Evolutionary conservation across 2,329 filamentous ascomycete species (phyloP), one percentile per base, ranked within the genome.

Genomic region (Botrytis deweyae): DNA sequence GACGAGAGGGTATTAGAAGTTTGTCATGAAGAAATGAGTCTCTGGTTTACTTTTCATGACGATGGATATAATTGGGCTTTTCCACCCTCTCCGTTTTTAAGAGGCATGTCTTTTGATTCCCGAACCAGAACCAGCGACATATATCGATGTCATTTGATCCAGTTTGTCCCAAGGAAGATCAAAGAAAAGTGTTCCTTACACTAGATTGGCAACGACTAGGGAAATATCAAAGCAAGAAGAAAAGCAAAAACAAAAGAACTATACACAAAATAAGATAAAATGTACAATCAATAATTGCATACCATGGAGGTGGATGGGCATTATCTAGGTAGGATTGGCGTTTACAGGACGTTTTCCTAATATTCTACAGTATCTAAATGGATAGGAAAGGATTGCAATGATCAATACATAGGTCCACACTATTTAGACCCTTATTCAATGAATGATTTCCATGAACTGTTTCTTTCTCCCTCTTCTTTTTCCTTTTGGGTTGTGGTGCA

Each of bases 211-310:
- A n/a, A 29, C 12, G 16, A 25, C 12, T 18, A 18, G 36, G 22
- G 16, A 4, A 68, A 20, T 5, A 18, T 33, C 36, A 67, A 67
- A 4, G 25, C 65, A 67, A 55, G 29, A n/a, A 7, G 12, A n/a
- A 66, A 66, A 66, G 40, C 46, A 49, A 52, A 66, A 68, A 40
- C 38, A 16, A 42, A 33, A 18, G 20, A 33, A 33, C 10, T 33
- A 52, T 20, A 65, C 52, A 29, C 52, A 18, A 58, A 58, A 58
- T 25, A 6, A 29, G 20, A 69, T 25, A 69, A 58, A 69, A 58
- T 69, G 66, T 42, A 69, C 49, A 42, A 58, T 20, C 49, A 58
- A 69, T 69, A 69, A 69, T 58, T 67, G 66, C 66, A 69, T 58
- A 58, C 49, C 29, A n/a, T 69, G 66, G 66, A 42, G 10, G 25